Conservation (phyloP, 2,329 filamentous ascomycete species). For the Fusarium pilosicola region DNA sequence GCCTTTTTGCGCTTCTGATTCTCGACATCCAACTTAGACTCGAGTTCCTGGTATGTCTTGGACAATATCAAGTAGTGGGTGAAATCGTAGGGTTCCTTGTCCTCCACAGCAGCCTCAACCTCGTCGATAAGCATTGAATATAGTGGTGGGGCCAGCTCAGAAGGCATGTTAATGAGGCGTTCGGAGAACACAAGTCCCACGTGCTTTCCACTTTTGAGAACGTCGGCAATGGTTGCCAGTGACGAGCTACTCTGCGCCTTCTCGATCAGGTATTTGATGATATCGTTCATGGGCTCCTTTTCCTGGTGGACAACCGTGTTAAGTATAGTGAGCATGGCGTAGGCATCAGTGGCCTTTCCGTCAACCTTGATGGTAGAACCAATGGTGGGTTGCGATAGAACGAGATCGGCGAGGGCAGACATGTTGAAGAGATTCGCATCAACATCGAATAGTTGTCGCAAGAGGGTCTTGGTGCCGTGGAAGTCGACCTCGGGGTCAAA, state of each 20-base stretch:
- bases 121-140: conserved; percentile 95
- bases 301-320: conserved; percentile 83
- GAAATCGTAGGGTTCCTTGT: conserved; percentile 92
- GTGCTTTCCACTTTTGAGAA: conserved; percentile 66
- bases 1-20: conserved; percentile 71
- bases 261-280: conserved; percentile 76
- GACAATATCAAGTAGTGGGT: conserved; percentile 92
- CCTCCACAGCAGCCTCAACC: conserved; percentile 85
- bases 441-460: conserved; percentile 91
- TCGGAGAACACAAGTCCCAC: conserved; percentile 92
- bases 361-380: conserved; percentile 98
- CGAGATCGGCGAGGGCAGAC: conserved; percentile 84
- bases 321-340: conserved; percentile 88
- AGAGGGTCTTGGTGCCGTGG: conserved; percentile 88
- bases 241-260: conserved; percentile 64
- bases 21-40: conserved; percentile 79
- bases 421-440: conserved; percentile 89
- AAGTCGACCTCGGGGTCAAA: conserved; percentile 91
- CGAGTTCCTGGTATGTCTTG: conserved; percentile 91
- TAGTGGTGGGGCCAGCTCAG: conserved; percentile 90
- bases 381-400: conserved; percentile 85
- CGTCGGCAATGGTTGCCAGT: conserved; percentile 65
- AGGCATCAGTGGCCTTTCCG: conserved; percentile 90
- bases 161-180: conserved; percentile 95
- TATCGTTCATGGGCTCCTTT: conserved; percentile 75